These are phyloP conservation scores for Avicennia marina DNA, from an alignment of 257 asterid genomes.

Conservation along the genomic window DNA sequence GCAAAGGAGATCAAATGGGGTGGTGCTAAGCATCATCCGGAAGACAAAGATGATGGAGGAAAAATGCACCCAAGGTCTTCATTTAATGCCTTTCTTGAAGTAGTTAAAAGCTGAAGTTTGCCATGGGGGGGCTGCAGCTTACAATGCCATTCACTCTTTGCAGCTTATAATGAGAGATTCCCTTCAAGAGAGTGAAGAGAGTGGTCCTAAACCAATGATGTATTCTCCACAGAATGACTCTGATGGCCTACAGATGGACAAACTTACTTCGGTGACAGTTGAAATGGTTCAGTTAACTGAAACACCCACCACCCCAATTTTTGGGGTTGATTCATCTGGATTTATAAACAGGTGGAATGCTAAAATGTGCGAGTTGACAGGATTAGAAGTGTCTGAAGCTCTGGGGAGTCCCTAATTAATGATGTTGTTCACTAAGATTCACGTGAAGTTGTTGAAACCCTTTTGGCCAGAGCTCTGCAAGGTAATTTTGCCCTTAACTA, in stretches of 20 bases:
- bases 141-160: constrained; percentile 80
- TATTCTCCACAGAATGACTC: too few relatives aligned
- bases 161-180: constrained; percentile 68
- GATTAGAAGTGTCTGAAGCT: constrained; percentile 52
- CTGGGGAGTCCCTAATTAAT: constrained; percentile 58
- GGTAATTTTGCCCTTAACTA: constrained; percentile 32
- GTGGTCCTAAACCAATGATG: constrained; percentile 27
- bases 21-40: constrained; percentile 88
- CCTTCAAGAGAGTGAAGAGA: constrained; percentile 27
- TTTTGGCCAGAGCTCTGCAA: constrained; percentile 55
- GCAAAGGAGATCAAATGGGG: constrained; percentile 87
- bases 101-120: constrained; percentile 76
- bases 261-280: constrained; percentile 44
- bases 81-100: constrained; percentile 82
- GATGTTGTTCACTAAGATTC: constrained; percentile 65
- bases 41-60: constrained; percentile 72
- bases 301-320: constrained; percentile 55
- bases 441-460: constrained; percentile 47
- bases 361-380: constrained; percentile 50
- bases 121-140: constrained; percentile 91
- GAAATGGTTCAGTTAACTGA: constrained; percentile 60
- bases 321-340: constrained; percentile 47
- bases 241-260: constrained; percentile 30
- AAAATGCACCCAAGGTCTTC: constrained; percentile 96
- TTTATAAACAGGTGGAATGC: constrained; percentile 52